Base-by-base conservation (phyloP, 495 filamentous ascomycete species). In the Penicillium parvum region DNA sequence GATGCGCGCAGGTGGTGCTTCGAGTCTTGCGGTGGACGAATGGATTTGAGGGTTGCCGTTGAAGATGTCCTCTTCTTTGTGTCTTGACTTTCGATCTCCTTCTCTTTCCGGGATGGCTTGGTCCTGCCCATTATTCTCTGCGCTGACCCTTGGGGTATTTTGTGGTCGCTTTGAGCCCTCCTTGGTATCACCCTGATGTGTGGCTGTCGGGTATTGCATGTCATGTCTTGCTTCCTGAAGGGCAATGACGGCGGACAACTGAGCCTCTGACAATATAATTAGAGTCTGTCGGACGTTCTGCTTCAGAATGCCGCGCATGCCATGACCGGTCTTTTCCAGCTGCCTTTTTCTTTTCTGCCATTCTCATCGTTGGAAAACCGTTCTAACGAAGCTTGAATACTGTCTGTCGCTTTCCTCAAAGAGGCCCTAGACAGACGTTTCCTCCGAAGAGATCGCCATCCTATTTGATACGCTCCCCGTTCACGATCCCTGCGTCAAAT, bases 121-220 rank as follows among this genome's bases (percentile, higher is more conserved):
- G 42, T 45, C 27, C 37, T 53, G 37, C 34, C 33, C 22, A 36
- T 32, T 19, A 36, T 25, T 15, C 35, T 40, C 38, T 47, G 38
- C 34, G 37, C 41, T 37, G 47, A 40, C 19, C 45, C n/a, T 46
- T 43, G 43, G 32, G 36, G 33, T 53, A 37, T 50, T 52, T 51
- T 25, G 34, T 51, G 25, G 42, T 21, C 38, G 26, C 33, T 17
- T 27, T 34, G 23, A 27, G 19, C 26, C 3, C 37, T 27, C 40
- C 37, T 47, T 40, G 45, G 52, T 56, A 52, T 45, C 48, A 60
- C 47, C 48, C 50, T 52, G 37, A 32, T 45, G 36, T 23, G 22
- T 39, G 25, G 19, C 22, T 46, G 34, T 51, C 44, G 49, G 57
- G 44, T 52, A 52, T 49, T 51, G 45, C 47, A 25, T 45, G 47